Evolutionary conservation across 2,329 filamentous ascomycete species (phyloP).

Genomic region (Epichloe scottii): DNA sequence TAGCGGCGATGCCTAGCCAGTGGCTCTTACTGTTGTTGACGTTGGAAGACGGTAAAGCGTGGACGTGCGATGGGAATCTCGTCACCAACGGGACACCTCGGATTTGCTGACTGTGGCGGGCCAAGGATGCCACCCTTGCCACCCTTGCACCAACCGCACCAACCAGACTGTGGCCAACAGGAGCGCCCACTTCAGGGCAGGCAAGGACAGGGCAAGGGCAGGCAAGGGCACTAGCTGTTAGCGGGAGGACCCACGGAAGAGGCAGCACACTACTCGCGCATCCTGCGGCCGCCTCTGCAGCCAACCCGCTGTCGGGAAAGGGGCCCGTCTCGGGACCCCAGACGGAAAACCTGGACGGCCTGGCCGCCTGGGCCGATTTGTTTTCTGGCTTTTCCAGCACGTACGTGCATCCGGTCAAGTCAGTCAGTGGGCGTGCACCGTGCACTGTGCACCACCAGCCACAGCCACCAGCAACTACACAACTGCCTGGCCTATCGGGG

Average conservation of each 20-base stretch:
- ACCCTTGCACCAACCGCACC: no score
- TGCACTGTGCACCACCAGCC: no score
- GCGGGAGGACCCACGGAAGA: slow-evolving; percentile 8
- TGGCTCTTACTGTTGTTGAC: no score
- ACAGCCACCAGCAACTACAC: neutral
- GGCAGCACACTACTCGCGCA: slow-evolving; percentile 20
- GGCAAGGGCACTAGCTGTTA: neutral
- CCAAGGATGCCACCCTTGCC: neutral
- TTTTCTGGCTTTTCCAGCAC: neutral
- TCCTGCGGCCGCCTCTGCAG: slow-evolving; percentile 28
- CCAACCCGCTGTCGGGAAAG: slow-evolving; percentile 21
- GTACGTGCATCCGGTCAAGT: no score
- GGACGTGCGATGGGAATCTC: no score
- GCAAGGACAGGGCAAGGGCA: neutral
- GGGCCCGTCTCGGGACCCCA: slow-evolving; percentile 21
- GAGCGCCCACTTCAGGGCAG: neutral
- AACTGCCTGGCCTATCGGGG: neutral
- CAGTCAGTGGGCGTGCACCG: no score
- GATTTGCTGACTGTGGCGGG: no score
- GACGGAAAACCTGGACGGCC: slow-evolving; percentile 2
- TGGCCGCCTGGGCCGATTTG: neutral
- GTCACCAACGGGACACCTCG: no score
- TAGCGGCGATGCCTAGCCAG: no score
- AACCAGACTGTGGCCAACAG: neutral
- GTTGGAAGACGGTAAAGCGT: no score